phyloP scores from a whole-genome alignment of 768 basidiomycete species.

The Macrolepiota dolichaula region DNA sequence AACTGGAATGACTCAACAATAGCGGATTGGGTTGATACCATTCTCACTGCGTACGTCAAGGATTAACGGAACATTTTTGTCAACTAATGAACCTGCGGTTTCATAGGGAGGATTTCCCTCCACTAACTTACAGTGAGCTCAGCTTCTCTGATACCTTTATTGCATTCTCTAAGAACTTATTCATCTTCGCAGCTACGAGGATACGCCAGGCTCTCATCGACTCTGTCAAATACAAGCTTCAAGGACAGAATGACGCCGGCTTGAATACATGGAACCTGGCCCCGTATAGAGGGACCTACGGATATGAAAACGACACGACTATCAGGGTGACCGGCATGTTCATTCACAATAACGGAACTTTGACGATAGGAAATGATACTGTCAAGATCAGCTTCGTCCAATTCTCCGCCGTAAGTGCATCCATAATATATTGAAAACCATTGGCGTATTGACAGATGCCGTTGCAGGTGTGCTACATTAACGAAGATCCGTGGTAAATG shows the following conservation, averaged over 20 bases:
- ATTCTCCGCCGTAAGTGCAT: background rate
- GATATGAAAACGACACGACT: background rate
- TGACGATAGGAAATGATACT: background rate
- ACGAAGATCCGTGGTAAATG: background rate
- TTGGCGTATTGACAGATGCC: background rate
- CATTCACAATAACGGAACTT: background rate
- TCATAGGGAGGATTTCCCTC: background rate
- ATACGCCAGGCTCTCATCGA: background rate
- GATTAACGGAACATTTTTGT: background rate
- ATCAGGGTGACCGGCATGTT: background rate
- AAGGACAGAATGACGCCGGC: background rate
- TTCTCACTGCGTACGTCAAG: background rate
- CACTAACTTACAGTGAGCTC: background rate
- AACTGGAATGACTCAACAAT: background rate
- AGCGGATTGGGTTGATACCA: background rate
- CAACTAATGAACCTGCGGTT: background rate
- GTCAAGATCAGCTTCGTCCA: background rate
- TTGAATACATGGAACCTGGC: background rate
- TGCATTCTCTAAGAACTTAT: background rate
- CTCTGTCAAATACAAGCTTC: background rate
- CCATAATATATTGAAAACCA: background rate
- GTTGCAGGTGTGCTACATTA: background rate
- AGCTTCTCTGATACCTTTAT: background rate
- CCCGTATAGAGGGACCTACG: background rate
- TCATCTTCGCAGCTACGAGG: background rate